phyloP scores from a whole-genome alignment of 768 basidiomycete genomes.

The Strobilomyces dryophilus region DNA sequence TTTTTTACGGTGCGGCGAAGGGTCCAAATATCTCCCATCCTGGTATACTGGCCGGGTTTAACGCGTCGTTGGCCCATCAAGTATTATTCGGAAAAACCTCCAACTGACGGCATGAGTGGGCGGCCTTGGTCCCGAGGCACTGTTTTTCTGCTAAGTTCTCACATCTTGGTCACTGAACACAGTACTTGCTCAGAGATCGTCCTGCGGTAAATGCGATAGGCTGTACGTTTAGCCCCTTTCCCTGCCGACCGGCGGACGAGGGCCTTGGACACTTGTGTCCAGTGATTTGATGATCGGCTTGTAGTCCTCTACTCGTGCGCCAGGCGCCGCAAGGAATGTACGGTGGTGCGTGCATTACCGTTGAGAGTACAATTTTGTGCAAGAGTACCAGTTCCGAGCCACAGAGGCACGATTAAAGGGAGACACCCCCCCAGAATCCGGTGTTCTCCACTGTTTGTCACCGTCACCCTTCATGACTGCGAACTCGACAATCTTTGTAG shows the following conservation, averaged over 20 bases:
- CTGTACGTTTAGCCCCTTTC: background rate
- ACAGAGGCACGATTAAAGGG: background rate
- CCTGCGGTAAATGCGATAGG: background rate
- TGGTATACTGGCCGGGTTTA: background rate
- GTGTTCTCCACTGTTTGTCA: background rate
- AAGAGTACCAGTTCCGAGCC: background rate
- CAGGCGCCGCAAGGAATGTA: background rate
- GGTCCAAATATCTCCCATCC: background rate
- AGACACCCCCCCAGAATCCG: background rate
- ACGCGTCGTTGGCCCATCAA: background rate
- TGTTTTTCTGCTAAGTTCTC: background rate
- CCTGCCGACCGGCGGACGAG: background rate
- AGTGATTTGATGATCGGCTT: too few species aligned
- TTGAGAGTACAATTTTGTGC: background rate
- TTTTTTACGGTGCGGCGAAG: background rate
- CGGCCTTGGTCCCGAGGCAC: slow-evolving; percentile 1
- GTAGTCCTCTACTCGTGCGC: too few species aligned
- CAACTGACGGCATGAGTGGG: slow-evolving; percentile 10
- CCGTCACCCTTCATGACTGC: background rate
- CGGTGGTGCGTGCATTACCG: background rate
- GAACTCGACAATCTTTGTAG: background rate
- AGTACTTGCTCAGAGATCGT: background rate
- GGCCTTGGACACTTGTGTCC: background rate
- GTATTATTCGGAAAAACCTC: background rate
- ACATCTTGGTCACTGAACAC: background rate